Base-by-base conservation (phyloP, 768 basidiomycete genomes). In the Mycena olivaceomarginata region DNA sequence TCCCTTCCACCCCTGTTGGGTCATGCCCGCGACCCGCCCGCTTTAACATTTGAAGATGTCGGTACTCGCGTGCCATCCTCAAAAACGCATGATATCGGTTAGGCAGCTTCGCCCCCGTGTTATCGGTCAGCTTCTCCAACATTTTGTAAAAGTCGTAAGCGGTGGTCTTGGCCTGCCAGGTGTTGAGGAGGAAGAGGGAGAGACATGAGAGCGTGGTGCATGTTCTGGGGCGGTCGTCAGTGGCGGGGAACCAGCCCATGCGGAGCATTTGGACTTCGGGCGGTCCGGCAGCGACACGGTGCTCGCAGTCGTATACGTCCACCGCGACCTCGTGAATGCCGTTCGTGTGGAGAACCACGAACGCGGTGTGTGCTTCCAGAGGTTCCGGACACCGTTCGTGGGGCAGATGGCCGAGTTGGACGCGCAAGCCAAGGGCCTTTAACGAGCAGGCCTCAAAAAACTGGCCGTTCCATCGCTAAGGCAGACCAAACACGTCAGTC, bases 251-350 rank as follows among this genome's bases (percentile, higher is more conserved):
- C 37, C 82, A 75, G 0, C 81, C 72, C 0, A 74, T 40, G 39
- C 84, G 82, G 0, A 89, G 81, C 0, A 90, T 82, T 60, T 89
- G 87, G 20, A 75, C 5, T 5, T 69, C 22, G 4, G 43, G 43
- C 13, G 43, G 43, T 9, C 43, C 43, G 43, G 43, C 43, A 13
- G 43, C 13, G 9, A 13, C 43, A 4, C 43, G 43, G 43, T 45
- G 43, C 43, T 45, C 43, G 13, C 43, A 45, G 43, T 45, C 43
- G 43, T 4, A 45, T 9, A 13, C 13, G 43, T 45, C 9, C 10
- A 45, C 43, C 10, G 43, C 43, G 43, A 45, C 43, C 13, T 45
- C 43, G 43, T 45, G 43, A 13, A 45, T 45, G 43, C 43, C 43
- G 43, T 45, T 45, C 43, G 43, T 45, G 43, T 45, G 43, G 10